phyloP scores from a whole-genome alignment of 2,329 filamentous ascomycete genomes.

The Fusarium sp. region DNA sequence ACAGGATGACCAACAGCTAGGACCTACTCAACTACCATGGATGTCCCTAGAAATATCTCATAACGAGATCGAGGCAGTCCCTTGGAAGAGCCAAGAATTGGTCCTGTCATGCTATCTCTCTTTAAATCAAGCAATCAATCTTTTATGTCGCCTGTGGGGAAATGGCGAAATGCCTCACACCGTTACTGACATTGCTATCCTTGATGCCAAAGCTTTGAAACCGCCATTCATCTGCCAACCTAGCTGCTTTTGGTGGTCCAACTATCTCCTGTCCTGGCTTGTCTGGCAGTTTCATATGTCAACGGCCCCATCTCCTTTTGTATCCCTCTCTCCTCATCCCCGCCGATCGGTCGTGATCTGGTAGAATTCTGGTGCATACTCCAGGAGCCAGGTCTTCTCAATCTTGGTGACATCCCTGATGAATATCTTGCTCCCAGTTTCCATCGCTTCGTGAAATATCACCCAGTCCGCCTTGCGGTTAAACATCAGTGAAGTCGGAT shows the following conservation, averaged over 20 bases:
- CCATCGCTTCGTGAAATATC: slow-evolving; percentile 92
- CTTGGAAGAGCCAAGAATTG: slow-evolving; percentile 1
- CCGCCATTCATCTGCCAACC: slow-evolving; percentile 27
- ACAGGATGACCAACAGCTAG: neutral
- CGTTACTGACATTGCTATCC: slow-evolving; percentile 16
- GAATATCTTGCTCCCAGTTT: slow-evolving; percentile 88
- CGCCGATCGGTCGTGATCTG: slow-evolving; percentile 60
- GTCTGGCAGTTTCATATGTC: slow-evolving; percentile 40
- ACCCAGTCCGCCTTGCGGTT: slow-evolving; percentile 98
- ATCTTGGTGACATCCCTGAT: slow-evolving; percentile 94
- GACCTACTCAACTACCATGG: neutral
- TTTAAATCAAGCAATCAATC: slow-evolving; percentile 26
- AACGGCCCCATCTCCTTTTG: slow-evolving; percentile 16
- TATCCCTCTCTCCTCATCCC: slow-evolving; percentile 28
- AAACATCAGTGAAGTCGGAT: slow-evolving; percentile 94
- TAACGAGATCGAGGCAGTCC: slow-evolving; percentile 9
- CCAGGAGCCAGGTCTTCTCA: slow-evolving; percentile 89
- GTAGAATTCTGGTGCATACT: slow-evolving; percentile 90
- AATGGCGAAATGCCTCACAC: slow-evolving; percentile 40
- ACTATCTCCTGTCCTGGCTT: neutral
- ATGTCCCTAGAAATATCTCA: slow-evolving; percentile 9
- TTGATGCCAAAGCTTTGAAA: slow-evolving; percentile 38
- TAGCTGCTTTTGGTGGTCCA: neutral
- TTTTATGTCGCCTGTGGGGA: slow-evolving; percentile 14
- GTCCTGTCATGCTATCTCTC: slow-evolving; percentile 32